phyloP scores from a whole-genome alignment of 169 alveolate genomes.

The Babesia ovis region DNA sequence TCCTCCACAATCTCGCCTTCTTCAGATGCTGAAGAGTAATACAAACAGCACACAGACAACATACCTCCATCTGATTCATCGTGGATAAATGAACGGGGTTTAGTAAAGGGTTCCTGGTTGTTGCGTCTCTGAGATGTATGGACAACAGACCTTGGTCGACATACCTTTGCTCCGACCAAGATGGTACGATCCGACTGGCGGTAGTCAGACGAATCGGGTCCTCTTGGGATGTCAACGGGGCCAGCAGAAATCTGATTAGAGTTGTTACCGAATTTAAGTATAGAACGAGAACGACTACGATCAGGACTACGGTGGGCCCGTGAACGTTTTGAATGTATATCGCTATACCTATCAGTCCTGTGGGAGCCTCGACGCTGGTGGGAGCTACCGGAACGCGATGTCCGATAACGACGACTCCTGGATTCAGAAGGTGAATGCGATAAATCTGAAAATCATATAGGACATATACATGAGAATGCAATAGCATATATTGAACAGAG shows the following conservation, averaged over 20 bases:
- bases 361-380: slow-evolving; percentile 10
- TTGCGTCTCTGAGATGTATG: not conserved
- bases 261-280: not conserved
- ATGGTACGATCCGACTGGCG: slow-evolving; percentile 17
- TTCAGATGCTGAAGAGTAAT: slow-evolving; percentile 31
- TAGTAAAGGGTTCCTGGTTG: not conserved
- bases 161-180: slow-evolving; percentile 27
- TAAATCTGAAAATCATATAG: not conserved
- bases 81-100: not conserved
- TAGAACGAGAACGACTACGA: slow-evolving; percentile 26
- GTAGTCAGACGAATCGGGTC: not conserved
- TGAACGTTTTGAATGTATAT: slow-evolving; percentile 23
- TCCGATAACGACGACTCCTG: not conserved
- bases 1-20: slow-evolving; percentile 64
- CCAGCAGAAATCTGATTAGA: slow-evolving; percentile 1
- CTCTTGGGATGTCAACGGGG: not conserved
- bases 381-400: not conserved
- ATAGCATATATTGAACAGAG: not conserved
- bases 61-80: slow-evolving; percentile 26
- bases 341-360: slow-evolving; percentile 21
- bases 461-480: not conserved
- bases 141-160: not conserved
- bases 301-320: slow-evolving; percentile 13
- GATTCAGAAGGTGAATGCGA: not conserved
- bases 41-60: not conserved